phyloP scores from a whole-genome alignment of 495 filamentous ascomycete genomes.

The Collariella sp. region DNA sequence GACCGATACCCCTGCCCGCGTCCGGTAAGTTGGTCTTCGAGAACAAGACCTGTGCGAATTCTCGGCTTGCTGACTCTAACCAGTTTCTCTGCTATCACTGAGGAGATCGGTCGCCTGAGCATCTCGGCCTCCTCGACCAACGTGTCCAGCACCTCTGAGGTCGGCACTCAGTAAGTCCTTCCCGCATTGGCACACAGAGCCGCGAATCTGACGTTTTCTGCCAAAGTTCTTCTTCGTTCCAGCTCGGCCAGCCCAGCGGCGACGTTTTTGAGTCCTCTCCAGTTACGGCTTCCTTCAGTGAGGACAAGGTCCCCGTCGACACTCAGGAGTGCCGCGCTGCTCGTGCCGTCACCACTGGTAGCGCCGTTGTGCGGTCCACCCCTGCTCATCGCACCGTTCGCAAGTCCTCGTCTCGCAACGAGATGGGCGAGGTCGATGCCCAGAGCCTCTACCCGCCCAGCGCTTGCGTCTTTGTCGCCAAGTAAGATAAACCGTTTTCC shows the following conservation, averaged over 20 bases:
- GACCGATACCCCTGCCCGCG: neutral
- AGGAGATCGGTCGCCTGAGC: conserved; percentile 4
- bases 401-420: neutral
- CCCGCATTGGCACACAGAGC: neutral
- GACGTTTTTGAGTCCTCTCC: neutral
- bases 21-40: conserved; percentile 1
- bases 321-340: neutral
- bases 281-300: neutral
- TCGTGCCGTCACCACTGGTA: conserved; percentile 2
- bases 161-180: neutral
- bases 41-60: neutral
- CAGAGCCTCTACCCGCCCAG: conserved; percentile 46
- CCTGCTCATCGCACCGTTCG: neutral
- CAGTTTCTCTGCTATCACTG: conserved; percentile 4
- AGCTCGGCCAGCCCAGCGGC: neutral
- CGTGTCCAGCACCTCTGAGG: neutral
- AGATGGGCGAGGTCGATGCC: conserved; percentile 36
- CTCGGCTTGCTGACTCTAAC: neutral
- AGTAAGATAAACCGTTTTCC: conserved; percentile 39
- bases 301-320: neutral
- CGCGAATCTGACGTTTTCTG: neutral
- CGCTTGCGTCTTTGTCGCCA: conserved; percentile 57
- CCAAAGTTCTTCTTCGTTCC: conserved; percentile 1
- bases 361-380: neutral
- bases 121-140: neutral